Percentiles rank a stretch among this genome's conserved stretches.
Conservation (phyloP, 495 filamentous ascomycete genomes). For the Friedmanniomyces simplex region DNA sequence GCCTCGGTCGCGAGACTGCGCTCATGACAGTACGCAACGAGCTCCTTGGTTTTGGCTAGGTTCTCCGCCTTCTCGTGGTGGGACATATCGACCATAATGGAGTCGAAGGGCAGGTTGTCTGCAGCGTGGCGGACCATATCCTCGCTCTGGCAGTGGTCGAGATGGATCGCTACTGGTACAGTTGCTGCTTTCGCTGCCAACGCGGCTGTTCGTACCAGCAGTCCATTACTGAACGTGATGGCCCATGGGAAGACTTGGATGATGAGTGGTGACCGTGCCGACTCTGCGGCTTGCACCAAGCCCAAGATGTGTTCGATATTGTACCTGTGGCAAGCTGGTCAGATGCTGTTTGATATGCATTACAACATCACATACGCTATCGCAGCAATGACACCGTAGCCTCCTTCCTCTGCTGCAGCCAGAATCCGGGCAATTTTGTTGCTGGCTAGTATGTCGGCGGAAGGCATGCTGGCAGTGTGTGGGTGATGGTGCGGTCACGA, state of each 20-base stretch:
- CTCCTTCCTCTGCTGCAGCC: conserved; percentile 2
- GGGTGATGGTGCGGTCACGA: too few relatives aligned
- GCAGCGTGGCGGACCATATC: conserved; percentile 22
- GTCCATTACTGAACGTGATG: conserved; percentile 50
- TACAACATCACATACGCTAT: too few relatives aligned
- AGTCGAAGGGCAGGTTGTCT: conserved; percentile 22
- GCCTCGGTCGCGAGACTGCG: conserved; percentile 69
- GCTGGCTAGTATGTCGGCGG: neutral
- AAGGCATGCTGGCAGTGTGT: neutral
- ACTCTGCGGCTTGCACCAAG: conserved; percentile 65
- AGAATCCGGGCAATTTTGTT: conserved; percentile 7
- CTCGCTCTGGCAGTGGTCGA: conserved; percentile 27
- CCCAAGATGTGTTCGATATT: conserved; percentile 77
- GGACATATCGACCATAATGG: conserved; percentile 33
- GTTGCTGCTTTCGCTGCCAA: conserved; percentile 50
- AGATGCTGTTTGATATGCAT: too few relatives aligned
- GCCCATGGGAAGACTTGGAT: conserved; percentile 85
- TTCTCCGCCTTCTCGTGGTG: conserved; percentile 77
- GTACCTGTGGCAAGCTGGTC: conserved; percentile 44
- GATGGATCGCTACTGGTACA: conserved; percentile 24
- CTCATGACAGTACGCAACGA: conserved; percentile 61
- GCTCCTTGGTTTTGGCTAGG: conserved; percentile 56
- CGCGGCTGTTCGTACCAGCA: conserved; percentile 53
- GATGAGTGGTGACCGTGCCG: conserved; percentile 62
- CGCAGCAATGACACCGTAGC: conserved; percentile 6